Conservation (phyloP, 2,329 filamentous ascomycete species). For the Trichoderma citrinoviride region DNA sequence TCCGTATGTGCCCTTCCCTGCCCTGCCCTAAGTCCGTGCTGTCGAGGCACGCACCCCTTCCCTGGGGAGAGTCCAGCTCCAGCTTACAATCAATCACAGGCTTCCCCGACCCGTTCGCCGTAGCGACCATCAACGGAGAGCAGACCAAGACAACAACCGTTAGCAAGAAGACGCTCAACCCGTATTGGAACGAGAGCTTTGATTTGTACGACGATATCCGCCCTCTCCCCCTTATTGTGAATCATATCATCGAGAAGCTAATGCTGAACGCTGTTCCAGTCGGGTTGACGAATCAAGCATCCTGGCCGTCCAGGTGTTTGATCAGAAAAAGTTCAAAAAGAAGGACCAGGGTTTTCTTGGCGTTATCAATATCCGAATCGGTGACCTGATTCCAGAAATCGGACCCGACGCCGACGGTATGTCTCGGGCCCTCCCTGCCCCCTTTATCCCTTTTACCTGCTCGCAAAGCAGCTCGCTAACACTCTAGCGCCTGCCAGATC, state of each 20-base stretch:
- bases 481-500: constrained; percentile 57
- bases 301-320: constrained; percentile 95
- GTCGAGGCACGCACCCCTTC: neutral
- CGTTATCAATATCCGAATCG: constrained; percentile 94
- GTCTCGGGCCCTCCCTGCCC: constrained; percentile 31
- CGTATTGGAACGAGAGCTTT: constrained; percentile 99
- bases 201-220: constrained; percentile 73
- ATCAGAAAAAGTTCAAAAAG: constrained; percentile 99
- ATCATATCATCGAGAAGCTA: neutral
- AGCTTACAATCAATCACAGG: constrained; percentile 54
- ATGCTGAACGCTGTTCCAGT: constrained; percentile 48
- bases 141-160: constrained; percentile 98
- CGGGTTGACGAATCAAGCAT: constrained; percentile 93
- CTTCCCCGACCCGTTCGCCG: constrained; percentile 96
- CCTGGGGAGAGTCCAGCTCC: neutral
- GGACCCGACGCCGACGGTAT: constrained; percentile 87
- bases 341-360: constrained; percentile 99
- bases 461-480: constrained; percentile 22
- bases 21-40: neutral
- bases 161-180: constrained; percentile 95
- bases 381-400: constrained; percentile 83
- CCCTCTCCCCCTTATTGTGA: constrained; percentile 21
- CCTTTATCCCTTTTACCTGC: neutral
- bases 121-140: constrained; percentile 94
- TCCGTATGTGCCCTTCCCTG: constrained; percentile 63